These are phyloP conservation scores for Ramaria rubella DNA, from an alignment of 768 basidiomycete genomes.

Conservation along the genomic window DNA sequence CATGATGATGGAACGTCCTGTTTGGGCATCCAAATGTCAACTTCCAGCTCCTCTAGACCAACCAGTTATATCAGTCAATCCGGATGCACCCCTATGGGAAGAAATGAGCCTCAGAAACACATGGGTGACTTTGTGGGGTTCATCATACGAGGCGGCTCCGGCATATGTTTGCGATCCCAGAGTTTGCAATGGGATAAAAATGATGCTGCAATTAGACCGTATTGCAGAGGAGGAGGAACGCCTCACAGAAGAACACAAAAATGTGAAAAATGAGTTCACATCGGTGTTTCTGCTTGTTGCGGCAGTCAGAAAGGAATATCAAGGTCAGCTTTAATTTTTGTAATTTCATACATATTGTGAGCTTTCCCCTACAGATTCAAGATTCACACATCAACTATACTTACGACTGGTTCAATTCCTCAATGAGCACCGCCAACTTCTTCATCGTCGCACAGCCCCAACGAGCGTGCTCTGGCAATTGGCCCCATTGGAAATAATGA, in stretches of 20 bases:
- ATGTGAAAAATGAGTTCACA: not conserved
- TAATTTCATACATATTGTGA: not conserved
- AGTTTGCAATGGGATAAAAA: not conserved
- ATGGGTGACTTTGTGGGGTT: not conserved
- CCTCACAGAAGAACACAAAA: not conserved
- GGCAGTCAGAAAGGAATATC: not conserved
- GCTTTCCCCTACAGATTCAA: not conserved
- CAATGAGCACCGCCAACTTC: too few species aligned
- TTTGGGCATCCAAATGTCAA: not conserved
- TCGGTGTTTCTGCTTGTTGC: not conserved
- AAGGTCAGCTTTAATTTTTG: not conserved
- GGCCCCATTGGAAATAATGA: too few species aligned
- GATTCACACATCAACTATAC: not conserved
- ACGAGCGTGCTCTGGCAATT: not conserved
- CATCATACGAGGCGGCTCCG: not conserved
- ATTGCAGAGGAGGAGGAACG: too few species aligned
- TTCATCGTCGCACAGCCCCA: not conserved
- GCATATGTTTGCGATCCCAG: too few species aligned
- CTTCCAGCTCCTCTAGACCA: not conserved
- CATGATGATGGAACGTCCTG: not conserved
- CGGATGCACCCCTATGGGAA: not conserved
- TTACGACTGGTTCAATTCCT: not conserved
- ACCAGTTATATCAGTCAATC: not conserved
- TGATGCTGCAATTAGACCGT: not conserved
- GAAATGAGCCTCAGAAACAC: not conserved